These are phyloP conservation scores for Aspergillus candidus DNA, from an alignment of 2,329 filamentous ascomycete species.

Conservation along the genomic window DNA sequence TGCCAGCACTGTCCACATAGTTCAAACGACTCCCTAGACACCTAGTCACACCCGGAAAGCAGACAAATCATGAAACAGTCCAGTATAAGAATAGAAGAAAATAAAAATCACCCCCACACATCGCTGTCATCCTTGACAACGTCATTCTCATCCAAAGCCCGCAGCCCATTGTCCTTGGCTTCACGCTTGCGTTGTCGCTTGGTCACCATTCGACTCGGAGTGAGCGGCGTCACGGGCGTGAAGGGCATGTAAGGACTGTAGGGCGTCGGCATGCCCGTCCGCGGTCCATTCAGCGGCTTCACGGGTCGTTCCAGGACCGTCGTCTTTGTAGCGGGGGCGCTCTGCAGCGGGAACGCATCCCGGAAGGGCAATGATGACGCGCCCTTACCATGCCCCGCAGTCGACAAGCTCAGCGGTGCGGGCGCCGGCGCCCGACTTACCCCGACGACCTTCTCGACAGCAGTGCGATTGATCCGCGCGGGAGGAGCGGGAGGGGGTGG, in stretches of 20 bases:
- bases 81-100: slow-evolving; percentile 2
- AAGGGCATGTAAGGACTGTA: slow-evolving; percentile 49
- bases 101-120: slow-evolving; percentile 35
- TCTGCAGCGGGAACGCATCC: slow-evolving; percentile 37
- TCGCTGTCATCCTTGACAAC: slow-evolving; percentile 41
- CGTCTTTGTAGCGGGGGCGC: slow-evolving; percentile 44
- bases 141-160: slow-evolving; percentile 43
- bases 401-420: slow-evolving; percentile 27
- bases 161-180: slow-evolving; percentile 38
- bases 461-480: slow-evolving; percentile 25
- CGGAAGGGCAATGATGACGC: slow-evolving; percentile 40
- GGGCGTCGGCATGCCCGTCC: slow-evolving; percentile 44
- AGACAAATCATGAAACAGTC: background rate
- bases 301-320: slow-evolving; percentile 43
- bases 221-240: slow-evolving; percentile 46
- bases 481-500: slow-evolving; percentile 46
- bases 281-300: slow-evolving; percentile 32
- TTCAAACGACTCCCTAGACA: background rate
- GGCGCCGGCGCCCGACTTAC: slow-evolving; percentile 21
- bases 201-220: slow-evolving; percentile 41
- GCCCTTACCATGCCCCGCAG: slow-evolving; percentile 17
- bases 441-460: slow-evolving; percentile 24
- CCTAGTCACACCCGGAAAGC: background rate
- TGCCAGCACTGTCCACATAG: background rate
- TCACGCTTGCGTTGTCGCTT: slow-evolving; percentile 39